Evolutionary conservation across 2,329 filamentous ascomycete genomes (phyloP).

Genomic region (Fusarium penzigii): DNA sequence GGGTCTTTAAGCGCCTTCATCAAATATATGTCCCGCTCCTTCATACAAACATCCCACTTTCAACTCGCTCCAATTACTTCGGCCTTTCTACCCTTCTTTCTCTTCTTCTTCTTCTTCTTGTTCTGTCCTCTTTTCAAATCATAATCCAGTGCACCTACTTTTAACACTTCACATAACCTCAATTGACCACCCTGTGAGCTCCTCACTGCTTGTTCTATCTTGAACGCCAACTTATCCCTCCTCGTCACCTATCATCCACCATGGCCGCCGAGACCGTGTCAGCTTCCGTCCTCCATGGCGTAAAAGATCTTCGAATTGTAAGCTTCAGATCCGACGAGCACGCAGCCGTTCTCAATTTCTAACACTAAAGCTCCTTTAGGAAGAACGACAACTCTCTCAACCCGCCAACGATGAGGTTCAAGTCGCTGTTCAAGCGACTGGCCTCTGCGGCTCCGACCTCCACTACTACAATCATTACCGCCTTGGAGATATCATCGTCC

Average conservation of each 20-base stretch:
- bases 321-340: constrained; percentile 16
- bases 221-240: background rate
- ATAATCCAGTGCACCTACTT: background rate
- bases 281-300: constrained; percentile 57
- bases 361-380: constrained; percentile 38
- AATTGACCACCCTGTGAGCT: constrained; percentile 5
- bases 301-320: constrained; percentile 52
- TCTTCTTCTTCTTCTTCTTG: background rate
- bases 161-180: background rate
- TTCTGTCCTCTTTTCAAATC: background rate
- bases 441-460: constrained; percentile 67
- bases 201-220: too few relatives aligned
- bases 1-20: too few relatives aligned
- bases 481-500: constrained; percentile 64
- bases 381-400: constrained; percentile 55
- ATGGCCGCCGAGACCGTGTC: constrained; percentile 37
- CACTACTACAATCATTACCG: constrained; percentile 68
- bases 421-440: constrained; percentile 50
- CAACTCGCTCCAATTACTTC: background rate
- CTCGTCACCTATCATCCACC: constrained; percentile 8
- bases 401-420: constrained; percentile 60
- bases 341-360: background rate
- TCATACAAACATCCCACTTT: background rate
- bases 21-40: background rate
- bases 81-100: background rate